Conservation (phyloP, 441 rosid species). For the Jatropha multifida region DNA sequence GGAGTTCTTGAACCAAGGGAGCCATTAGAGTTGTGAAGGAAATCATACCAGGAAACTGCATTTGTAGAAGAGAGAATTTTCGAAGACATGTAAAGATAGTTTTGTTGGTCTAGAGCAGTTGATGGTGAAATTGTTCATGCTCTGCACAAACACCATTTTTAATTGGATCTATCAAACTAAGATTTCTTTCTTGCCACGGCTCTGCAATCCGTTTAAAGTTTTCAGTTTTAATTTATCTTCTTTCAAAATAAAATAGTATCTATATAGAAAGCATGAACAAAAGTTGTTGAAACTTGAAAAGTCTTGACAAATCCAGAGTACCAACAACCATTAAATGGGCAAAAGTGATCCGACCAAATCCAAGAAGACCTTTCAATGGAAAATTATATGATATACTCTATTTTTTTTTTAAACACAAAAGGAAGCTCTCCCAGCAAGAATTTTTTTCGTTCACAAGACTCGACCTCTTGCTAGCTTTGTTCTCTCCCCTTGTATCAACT, state of each 20-base stretch:
- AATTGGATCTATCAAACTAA: conserved; percentile 9
- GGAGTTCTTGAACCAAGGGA: conserved; percentile 59
- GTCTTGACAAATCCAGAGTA: not conserved
- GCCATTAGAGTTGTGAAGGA: conserved; percentile 36
- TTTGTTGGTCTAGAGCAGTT: conserved; percentile 38
- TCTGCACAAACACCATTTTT: conserved; percentile 3
- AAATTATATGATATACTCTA: too few relatives aligned
- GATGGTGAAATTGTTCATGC: conserved; percentile 28
- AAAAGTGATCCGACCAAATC: not conserved
- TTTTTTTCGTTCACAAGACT: too few relatives aligned
- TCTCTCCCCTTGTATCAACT: too few relatives aligned
- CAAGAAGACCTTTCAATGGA: not conserved
- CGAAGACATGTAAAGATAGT: conserved; percentile 25
- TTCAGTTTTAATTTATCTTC: not conserved
- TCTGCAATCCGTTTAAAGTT: too few relatives aligned
- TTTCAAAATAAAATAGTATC: not conserved
- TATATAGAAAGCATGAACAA: conserved; percentile 15
- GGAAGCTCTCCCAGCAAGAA: too few relatives aligned
- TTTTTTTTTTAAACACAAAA: too few relatives aligned
- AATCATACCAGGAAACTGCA: conserved; percentile 9
- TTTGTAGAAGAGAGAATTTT: conserved; percentile 27
- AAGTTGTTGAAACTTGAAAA: conserved; percentile 5
- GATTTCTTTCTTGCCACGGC: not conserved
- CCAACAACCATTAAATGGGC: not conserved
- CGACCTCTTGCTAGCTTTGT: too few relatives aligned